Conservation (phyloP, 2,329 filamentous ascomycete species). For the Sarocladium brachiariae region DNA sequence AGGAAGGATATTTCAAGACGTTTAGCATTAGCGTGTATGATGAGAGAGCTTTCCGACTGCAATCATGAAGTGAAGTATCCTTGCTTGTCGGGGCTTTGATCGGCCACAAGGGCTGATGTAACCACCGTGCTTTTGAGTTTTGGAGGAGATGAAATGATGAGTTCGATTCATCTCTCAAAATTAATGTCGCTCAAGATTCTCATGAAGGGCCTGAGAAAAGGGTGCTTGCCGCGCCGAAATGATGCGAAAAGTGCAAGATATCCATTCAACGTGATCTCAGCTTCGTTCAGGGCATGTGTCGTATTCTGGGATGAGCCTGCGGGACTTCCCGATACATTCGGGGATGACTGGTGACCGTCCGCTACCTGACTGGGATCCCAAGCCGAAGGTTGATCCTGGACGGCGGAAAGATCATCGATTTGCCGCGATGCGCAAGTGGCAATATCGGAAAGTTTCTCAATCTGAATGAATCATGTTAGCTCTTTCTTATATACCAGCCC, state of each 20-base stretch:
- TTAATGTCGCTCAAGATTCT: not conserved
- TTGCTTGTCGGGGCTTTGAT: too few species aligned
- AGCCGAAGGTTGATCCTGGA: not conserved
- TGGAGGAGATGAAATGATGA: too few species aligned
- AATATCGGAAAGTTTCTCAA: not conserved
- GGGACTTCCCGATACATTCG: not conserved
- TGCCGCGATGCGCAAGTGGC: not conserved
- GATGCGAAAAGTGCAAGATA: constrained; percentile 2
- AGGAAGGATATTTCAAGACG: too few species aligned
- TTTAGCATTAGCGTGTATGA: too few species aligned
- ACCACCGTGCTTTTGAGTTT: too few species aligned
- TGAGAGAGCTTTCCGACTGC: too few species aligned
- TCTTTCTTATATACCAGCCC: not conserved
- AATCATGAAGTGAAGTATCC: too few species aligned
- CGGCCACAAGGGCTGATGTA: too few species aligned
- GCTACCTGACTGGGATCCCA: not conserved
- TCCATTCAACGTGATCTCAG: not conserved
- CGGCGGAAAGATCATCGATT: not conserved
- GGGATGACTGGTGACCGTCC: not conserved
- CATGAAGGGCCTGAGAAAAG: constrained; percentile 2
- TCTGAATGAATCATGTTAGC: not conserved
- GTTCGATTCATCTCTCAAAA: not conserved
- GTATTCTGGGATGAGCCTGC: not conserved
- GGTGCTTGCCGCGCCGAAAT: not conserved
- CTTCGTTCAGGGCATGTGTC: not conserved